A percentile compares a stretch with the other conserved stretches of the same genome.
Conservation (phyloP, 805 yeast species). For the Nakazawaea ambrosiae region DNA sequence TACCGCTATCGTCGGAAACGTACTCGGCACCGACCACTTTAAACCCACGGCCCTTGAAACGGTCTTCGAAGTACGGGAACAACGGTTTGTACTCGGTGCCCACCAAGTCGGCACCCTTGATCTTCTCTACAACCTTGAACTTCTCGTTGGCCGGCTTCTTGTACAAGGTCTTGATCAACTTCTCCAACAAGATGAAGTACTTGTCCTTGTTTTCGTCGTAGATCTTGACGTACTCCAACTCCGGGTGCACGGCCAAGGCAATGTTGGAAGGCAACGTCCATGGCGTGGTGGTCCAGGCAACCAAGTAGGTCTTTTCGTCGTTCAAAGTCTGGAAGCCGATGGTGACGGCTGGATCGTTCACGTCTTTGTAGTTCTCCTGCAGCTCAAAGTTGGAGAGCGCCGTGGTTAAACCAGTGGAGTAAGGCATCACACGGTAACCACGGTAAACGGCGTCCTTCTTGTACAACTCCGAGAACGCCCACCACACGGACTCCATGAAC, state of each 20-base stretch:
- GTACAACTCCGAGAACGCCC: constrained; percentile 90
- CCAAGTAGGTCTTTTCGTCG: constrained; percentile 76
- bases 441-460: constrained; percentile 86
- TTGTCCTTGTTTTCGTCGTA: constrained; percentile 81
- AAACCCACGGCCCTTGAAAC: constrained; percentile 73
- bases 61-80: constrained; percentile 72
- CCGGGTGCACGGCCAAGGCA: constrained; percentile 87
- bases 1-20: constrained; percentile 93
- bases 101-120: constrained; percentile 72
- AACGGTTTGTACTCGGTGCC: constrained; percentile 80
- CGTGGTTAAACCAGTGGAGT: constrained; percentile 95
- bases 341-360: constrained; percentile 93
- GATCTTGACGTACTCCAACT: constrained; percentile 86
- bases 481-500: constrained; percentile 98
- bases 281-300: constrained; percentile 99
- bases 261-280: constrained; percentile 98
- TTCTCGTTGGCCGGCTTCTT: constrained; percentile 93
- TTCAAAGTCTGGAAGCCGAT: constrained; percentile 76
- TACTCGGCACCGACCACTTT: constrained; percentile 75
- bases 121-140: constrained; percentile 71
- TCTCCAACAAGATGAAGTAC: constrained; percentile 79
- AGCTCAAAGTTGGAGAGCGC: constrained; percentile 98
- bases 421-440: constrained; percentile 98
- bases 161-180: constrained; percentile 75
- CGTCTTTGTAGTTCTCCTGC: constrained; percentile 96